Evolutionary conservation across 306 rosid genomes (phyloP), one percentile per base, ranked within the genome.

Genomic region (Lagenaria siceraria): DNA sequence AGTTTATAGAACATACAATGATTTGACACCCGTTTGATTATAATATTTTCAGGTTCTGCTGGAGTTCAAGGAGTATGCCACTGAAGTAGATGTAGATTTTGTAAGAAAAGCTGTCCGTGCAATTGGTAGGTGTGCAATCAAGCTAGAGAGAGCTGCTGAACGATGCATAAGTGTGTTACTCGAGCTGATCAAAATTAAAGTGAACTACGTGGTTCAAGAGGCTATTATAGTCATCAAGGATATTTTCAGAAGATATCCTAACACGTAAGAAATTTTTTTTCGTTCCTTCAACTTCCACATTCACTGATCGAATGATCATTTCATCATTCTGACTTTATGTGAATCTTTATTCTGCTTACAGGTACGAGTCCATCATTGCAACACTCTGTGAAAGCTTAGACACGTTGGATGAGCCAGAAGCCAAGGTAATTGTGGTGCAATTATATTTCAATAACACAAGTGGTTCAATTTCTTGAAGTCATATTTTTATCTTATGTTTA

Each of bases 191-290:
- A 96, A 96, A 95, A 96, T 92, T 80, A 96, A 96, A 89, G 99
- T 96, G 65, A 96, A 96, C 76, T 92, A 96, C 80, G 99, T 96
- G 81, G 99, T 96, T 83, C 99, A 96, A 85, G 99, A 96, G 88
- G 99, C 99, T 62, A 96, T 96, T 84, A 96, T 96, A 84, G 98
- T 96, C 77, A 96, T 96, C 87, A 96, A 96, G 91, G 99, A 96
- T 87, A 96, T 92, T 82, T 96, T 96, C 81, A 89, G 99, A 86
- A 89, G 99, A 96, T 96, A 96, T 79, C 99, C 99, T 31, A 96
- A 96, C 87, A 96, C 99, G 99, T 96, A 90, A 84, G 86, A 4
- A 48, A 54, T 77, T 63, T 11, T 10, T 54, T 31, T 76, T 17
- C 4, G 14, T 61, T 64, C 76, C 15, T 55, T 77, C 8, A 8